phyloP scores from a whole-genome alignment of 2,329 filamentous ascomycete genomes.

The Fusarium euwallaceae region DNA sequence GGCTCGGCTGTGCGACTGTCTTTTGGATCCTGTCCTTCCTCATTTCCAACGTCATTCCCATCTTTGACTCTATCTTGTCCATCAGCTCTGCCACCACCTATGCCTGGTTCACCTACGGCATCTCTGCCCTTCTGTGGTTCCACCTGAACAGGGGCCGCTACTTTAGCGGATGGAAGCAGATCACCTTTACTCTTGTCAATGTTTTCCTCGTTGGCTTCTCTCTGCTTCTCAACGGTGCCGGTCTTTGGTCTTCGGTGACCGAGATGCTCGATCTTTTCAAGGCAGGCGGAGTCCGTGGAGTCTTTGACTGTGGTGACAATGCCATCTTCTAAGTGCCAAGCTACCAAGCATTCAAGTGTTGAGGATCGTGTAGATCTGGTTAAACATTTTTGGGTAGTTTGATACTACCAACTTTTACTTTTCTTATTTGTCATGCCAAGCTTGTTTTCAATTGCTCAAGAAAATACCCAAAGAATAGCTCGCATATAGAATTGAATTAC shows the following conservation, averaged over 20 bases:
- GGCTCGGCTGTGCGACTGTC: constrained; percentile 30
- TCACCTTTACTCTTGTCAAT: constrained; percentile 24
- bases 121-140: constrained; percentile 26
- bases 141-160: constrained; percentile 18
- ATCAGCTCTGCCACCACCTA: constrained; percentile 32
- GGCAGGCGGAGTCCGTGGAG: neutral
- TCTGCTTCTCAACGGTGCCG: constrained; percentile 27
- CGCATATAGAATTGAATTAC: constrained; percentile 1
- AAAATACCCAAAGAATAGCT: constrained; percentile 2
- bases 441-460: neutral
- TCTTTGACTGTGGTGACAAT: constrained; percentile 12
- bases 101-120: constrained; percentile 35
- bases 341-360: neutral
- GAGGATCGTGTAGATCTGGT: neutral
- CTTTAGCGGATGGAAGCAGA: constrained; percentile 31
- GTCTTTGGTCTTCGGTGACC: constrained; percentile 25
- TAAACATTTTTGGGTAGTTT: neutral
- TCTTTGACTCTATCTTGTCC: constrained; percentile 38
- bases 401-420: neutral
- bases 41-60: constrained; percentile 38
- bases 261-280: constrained; percentile 16
- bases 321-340: neutral
- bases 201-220: constrained; percentile 19
- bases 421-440: neutral
- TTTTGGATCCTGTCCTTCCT: constrained; percentile 36